Conservation (phyloP, 352 stramenopile species). For the Phytopythium kandeliae region DNA sequence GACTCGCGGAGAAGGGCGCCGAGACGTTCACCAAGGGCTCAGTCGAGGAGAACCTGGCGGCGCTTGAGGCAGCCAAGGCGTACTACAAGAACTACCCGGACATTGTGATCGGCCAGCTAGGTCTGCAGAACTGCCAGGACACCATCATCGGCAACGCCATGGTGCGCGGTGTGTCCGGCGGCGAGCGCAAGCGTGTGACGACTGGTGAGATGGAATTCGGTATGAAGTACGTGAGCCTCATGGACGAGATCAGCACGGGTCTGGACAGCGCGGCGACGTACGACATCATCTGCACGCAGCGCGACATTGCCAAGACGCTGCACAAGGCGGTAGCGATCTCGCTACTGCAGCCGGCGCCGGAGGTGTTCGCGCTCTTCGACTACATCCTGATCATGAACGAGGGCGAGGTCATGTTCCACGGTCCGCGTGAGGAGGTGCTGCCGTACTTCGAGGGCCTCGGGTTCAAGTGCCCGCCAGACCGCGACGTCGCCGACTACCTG, state of each 20-base stretch:
- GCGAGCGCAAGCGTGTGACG: constrained; percentile 89
- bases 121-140: constrained; percentile 38
- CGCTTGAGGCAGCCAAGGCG: constrained; percentile 14
- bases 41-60: constrained; percentile 21
- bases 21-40: constrained; percentile 16
- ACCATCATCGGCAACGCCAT: constrained; percentile 58
- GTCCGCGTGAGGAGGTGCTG: constrained; percentile 23
- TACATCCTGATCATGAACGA: constrained; percentile 44
- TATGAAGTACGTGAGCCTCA: constrained; percentile 62
- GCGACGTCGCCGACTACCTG: constrained; percentile 48
- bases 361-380: constrained; percentile 50
- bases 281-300: constrained; percentile 52
- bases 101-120: constrained; percentile 36
- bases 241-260: constrained; percentile 74
- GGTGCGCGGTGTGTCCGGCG: constrained; percentile 65
- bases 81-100: constrained; percentile 34
- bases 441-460: constrained; percentile 31
- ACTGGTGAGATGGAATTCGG: constrained; percentile 89
- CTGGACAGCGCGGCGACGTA: constrained; percentile 49
- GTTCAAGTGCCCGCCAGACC: constrained; percentile 27
- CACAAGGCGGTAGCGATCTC: constrained; percentile 57
- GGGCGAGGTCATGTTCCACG: constrained; percentile 37
- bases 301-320: constrained; percentile 36
- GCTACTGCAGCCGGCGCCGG: constrained; percentile 68
- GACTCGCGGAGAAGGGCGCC: constrained; percentile 13